These are phyloP conservation scores for Thecaphora thlaspeos DNA, from an alignment of 1,284 basidiomycete species.

Conservation along the genomic window DNA sequence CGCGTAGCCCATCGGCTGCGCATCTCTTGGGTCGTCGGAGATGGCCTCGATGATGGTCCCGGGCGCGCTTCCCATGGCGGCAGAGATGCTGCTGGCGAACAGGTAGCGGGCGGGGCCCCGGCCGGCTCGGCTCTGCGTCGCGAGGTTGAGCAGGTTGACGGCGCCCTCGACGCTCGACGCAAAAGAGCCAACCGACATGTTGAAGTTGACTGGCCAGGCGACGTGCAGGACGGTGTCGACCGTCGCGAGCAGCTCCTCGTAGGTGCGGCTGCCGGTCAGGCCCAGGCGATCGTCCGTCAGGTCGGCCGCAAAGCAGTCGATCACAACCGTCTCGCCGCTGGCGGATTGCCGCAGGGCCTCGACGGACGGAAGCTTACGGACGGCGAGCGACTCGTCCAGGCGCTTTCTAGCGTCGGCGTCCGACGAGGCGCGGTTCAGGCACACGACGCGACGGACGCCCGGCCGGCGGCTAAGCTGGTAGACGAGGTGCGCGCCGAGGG, in stretches of 20 bases:
- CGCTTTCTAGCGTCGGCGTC: conserved; percentile 25
- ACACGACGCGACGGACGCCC: conserved; percentile 17
- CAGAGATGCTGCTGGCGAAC: conserved; percentile 66
- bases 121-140: conserved; percentile 60
- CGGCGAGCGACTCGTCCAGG: conserved; percentile 14
- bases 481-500: conserved; percentile 35
- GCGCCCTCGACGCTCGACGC: conserved; percentile 60
- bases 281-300: conserved; percentile 12
- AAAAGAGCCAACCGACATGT: conserved; percentile 35
- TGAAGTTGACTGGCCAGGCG: conserved; percentile 45
- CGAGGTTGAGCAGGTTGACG: conserved; percentile 64
- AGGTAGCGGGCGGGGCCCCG: conserved; percentile 61
- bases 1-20: conserved; percentile 65
- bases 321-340: neutral
- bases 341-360: neutral
- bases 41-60: conserved; percentile 60
- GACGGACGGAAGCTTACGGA: conserved; percentile 9
- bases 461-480: conserved; percentile 18
- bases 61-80: conserved; percentile 52
- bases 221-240: conserved; percentile 37
- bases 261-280: conserved; percentile 11
- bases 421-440: conserved; percentile 19
- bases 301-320: conserved; percentile 18
- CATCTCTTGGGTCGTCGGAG: conserved; percentile 57
- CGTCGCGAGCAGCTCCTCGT: conserved; percentile 5